Conservation (phyloP, 768 basidiomycete genomes). For the Daedalea quercina region DNA sequence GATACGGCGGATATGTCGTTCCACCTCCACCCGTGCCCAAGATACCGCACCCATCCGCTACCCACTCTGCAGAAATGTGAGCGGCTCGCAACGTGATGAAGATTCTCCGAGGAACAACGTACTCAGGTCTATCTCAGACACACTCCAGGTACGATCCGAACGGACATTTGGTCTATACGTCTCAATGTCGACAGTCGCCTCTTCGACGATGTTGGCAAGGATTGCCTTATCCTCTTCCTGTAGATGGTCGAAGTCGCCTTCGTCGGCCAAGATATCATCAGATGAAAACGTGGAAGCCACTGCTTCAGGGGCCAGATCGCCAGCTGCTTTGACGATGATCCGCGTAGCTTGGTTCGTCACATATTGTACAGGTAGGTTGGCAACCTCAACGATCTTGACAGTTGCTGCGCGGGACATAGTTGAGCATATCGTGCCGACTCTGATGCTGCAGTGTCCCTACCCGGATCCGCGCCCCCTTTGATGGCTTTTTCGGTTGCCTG, state of each 20-base stretch:
- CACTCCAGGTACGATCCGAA: slow-evolving; percentile 11
- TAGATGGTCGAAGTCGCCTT: background rate
- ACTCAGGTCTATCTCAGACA: slow-evolving; percentile 24
- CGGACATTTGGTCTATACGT: slow-evolving; percentile 16
- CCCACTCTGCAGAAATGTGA: slow-evolving; percentile 36
- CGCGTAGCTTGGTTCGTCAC: slow-evolving; percentile 42
- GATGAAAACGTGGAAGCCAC: background rate
- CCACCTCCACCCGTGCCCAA: slow-evolving; percentile 65
- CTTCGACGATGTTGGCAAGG: background rate
- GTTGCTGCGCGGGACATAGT: slow-evolving; percentile 15
- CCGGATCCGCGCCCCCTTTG: slow-evolving; percentile 28
- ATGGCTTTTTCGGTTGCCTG: slow-evolving; percentile 26
- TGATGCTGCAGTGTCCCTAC: slow-evolving; percentile 1
- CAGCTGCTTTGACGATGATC: slow-evolving; percentile 56
- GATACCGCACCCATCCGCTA: slow-evolving; percentile 56
- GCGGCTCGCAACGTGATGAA: slow-evolving; percentile 19
- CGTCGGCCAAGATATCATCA: background rate
- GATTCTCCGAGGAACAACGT: slow-evolving; percentile 29
- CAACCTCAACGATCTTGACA: slow-evolving; percentile 48
- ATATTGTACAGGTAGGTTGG: slow-evolving; percentile 43
- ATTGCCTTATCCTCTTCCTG: slow-evolving; percentile 7
- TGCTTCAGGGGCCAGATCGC: slow-evolving; percentile 31
- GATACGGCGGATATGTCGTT: slow-evolving; percentile 43
- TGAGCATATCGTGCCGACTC: slow-evolving; percentile 21
- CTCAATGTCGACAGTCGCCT: slow-evolving; percentile 10